A percentile compares a stretch with the other conserved stretches of the same genome.
phyloP scores from a whole-genome alignment of 768 basidiomycete species.

The Clavulina sp. region DNA sequence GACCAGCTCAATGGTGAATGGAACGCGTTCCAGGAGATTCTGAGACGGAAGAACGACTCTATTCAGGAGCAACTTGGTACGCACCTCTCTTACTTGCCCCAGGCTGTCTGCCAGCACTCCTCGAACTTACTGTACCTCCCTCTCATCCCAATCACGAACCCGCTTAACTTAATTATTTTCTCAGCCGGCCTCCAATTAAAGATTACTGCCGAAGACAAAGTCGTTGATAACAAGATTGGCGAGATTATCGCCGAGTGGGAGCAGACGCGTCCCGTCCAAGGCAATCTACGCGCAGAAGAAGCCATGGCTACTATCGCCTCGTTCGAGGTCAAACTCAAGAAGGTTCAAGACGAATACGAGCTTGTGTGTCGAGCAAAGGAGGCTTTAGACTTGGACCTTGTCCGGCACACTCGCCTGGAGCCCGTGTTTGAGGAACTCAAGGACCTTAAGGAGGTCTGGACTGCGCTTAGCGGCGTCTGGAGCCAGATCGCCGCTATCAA shows the following conservation, averaged over 20 bases:
- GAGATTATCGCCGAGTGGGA: constrained; percentile 91
- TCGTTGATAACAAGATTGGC: constrained; percentile 87
- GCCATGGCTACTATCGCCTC: constrained; percentile 93
- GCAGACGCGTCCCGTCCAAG: constrained; percentile 87
- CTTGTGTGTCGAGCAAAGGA: constrained; percentile 93
- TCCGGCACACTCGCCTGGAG: constrained; percentile 75
- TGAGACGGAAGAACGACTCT: constrained; percentile 93
- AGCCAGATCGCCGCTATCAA: constrained; percentile 75
- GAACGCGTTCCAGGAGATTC: constrained; percentile 95
- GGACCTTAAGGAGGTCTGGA: constrained; percentile 98
- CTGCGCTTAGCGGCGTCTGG: constrained; percentile 94
- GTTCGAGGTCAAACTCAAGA: constrained; percentile 78
- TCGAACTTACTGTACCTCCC: too few species aligned
- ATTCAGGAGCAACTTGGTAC: constrained; percentile 95
- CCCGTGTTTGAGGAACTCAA: constrained; percentile 90
- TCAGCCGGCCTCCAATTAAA: constrained; percentile 93
- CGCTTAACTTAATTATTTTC: background rate
- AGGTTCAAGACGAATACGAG: constrained; percentile 88
- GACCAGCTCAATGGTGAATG: constrained; percentile 96
- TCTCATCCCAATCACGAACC: too few species aligned
- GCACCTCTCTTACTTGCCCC: constrained; percentile 13
- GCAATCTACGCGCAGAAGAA: constrained; percentile 86
- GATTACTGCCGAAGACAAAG: constrained; percentile 98
- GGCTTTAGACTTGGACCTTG: constrained; percentile 83
- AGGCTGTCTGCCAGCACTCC: background rate